Conservation (phyloP, 2,329 filamentous ascomycete genomes). For the Dothistroma pini region DNA sequence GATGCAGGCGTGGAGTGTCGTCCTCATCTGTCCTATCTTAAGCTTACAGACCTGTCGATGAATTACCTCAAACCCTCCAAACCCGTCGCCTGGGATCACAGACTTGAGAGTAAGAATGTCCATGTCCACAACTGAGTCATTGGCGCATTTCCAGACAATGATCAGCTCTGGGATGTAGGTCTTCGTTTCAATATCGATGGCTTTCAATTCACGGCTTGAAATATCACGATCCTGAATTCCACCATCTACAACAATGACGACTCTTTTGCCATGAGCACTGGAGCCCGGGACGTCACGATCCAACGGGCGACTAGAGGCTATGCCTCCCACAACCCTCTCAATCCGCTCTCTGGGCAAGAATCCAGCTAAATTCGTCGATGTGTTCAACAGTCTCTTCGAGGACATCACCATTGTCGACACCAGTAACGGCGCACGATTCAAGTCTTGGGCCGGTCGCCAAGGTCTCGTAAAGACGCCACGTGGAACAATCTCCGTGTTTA, state of each 20-base stretch:
- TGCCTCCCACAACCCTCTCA: slow-evolving; percentile 42
- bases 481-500: slow-evolving; percentile 43
- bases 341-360: slow-evolving; percentile 44
- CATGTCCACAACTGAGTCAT: slow-evolving; percentile 41
- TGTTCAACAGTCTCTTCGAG: slow-evolving; percentile 43
- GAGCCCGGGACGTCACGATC: slow-evolving; percentile 40
- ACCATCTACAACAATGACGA: slow-evolving; percentile 6
- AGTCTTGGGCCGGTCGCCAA: slow-evolving; percentile 43
- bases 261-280: slow-evolving; percentile 33
- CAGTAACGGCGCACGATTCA: slow-evolving; percentile 45
- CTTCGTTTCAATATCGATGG: slow-evolving; percentile 45
- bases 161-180: slow-evolving; percentile 12
- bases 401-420: slow-evolving; percentile 43
- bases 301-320: slow-evolving; percentile 42
- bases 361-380: slow-evolving; percentile 36
- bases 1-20: slow-evolving; percentile 39
- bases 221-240: slow-evolving; percentile 26
- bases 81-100: slow-evolving; percentile 45
- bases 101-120: slow-evolving; percentile 41
- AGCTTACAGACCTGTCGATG: slow-evolving; percentile 37
- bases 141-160: slow-evolving; percentile 36
- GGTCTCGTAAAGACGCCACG: slow-evolving; percentile 42
- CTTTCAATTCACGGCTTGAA: slow-evolving; percentile 34
- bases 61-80: slow-evolving; percentile 43
- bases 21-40: slow-evolving; percentile 37